These are phyloP conservation scores for Colletotrichum camelliae DNA, from an alignment of 2,329 filamentous ascomycete species.

Conservation along the genomic window DNA sequence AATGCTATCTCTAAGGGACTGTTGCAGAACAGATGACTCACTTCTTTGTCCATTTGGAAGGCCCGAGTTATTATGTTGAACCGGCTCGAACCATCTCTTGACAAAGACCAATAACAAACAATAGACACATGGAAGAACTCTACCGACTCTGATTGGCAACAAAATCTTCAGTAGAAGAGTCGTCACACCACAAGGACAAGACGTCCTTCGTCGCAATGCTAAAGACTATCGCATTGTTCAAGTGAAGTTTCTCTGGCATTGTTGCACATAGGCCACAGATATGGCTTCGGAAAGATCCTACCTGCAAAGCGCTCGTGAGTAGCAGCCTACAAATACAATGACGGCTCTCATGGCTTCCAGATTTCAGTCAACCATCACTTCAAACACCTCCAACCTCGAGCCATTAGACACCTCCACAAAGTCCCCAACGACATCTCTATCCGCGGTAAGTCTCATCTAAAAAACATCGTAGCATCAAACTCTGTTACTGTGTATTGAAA, in stretches of 20 bases:
- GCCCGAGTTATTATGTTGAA: background rate
- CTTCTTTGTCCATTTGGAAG: background rate
- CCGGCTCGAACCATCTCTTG: background rate
- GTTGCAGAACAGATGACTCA: background rate
- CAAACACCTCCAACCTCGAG: background rate
- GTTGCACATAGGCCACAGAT: background rate
- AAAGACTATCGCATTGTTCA: background rate
- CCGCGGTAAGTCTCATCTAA: background rate
- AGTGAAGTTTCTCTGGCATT: background rate
- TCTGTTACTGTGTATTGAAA: background rate
- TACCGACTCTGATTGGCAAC: rapidly evolving
- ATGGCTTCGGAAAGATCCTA: background rate
- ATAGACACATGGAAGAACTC: too few relatives aligned
- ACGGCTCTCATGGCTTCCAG: rapidly evolving
- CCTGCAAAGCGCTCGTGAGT: too few relatives aligned
- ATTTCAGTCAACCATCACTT: background rate
- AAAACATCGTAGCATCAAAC: background rate
- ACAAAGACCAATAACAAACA: background rate
- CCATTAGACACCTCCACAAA: background rate
- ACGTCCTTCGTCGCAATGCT: background rate
- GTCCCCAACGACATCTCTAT: background rate
- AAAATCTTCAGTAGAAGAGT: too few relatives aligned
- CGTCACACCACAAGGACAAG: too few relatives aligned
- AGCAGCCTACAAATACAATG: background rate
- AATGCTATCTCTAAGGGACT: rapidly evolving